Evolutionary conservation across 306 rosid genomes (phyloP).

Genomic region (Cucurbita pepo): DNA sequence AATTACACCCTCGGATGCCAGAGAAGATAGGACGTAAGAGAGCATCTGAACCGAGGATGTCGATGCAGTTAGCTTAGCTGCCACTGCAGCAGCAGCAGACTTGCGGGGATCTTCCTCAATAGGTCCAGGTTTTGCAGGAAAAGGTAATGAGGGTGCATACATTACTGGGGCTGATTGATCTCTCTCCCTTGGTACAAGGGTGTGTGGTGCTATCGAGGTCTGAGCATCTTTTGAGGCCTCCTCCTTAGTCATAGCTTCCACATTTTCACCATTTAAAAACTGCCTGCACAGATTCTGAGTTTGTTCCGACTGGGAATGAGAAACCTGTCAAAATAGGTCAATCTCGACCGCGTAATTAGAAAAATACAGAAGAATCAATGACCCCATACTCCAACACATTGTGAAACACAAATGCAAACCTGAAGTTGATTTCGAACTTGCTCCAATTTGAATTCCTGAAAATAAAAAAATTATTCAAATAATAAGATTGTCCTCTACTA

Average conservation of each 20-base stretch:
- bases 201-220: slow-evolving; percentile 37
- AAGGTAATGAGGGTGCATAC: slow-evolving; percentile 38
- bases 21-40: slow-evolving; percentile 78
- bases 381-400: neutral
- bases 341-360: neutral
- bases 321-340: slow-evolving; percentile 38
- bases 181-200: slow-evolving; percentile 36
- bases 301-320: slow-evolving; percentile 65
- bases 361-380: neutral
- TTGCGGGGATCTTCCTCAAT: slow-evolving; percentile 65
- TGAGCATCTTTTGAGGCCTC: slow-evolving; percentile 55
- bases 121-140: slow-evolving; percentile 40
- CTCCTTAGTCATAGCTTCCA: slow-evolving; percentile 33
- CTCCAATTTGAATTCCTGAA: slow-evolving; percentile 81
- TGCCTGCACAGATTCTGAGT: slow-evolving; percentile 35
- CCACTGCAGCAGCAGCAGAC: slow-evolving; percentile 98
- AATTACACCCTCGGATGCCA: slow-evolving; percentile 91
- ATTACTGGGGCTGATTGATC: slow-evolving; percentile 77
- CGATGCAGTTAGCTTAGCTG: slow-evolving; percentile 89
- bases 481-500: slow-evolving; percentile 12
- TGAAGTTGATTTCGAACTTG: slow-evolving; percentile 76
- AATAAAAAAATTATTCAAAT: neutral
- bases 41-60: slow-evolving; percentile 93
- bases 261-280: slow-evolving; percentile 28
- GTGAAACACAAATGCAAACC: slow-evolving; percentile 31